Evolutionary conservation across 2,329 filamentous ascomycete genomes (phyloP).

Genomic region (Sporothrix inflata): DNA sequence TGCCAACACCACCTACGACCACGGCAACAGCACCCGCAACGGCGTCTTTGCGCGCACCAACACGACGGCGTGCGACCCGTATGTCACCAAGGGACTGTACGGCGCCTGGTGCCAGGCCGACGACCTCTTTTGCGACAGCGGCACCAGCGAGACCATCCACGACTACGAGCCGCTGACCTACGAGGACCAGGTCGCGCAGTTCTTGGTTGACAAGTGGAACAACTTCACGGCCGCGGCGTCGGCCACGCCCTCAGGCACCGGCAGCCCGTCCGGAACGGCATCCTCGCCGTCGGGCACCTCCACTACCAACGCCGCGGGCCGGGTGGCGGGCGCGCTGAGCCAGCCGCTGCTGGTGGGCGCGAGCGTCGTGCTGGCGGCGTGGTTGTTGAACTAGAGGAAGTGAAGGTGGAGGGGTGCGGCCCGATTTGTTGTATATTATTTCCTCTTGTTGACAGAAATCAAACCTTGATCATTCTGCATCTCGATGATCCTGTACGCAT

Average conservation of each 20-base stretch:
- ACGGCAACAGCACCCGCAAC: conserved; percentile 19
- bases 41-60: conserved; percentile 16
- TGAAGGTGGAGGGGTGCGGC: too few relatives aligned
- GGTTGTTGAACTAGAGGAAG: neutral
- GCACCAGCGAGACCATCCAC: neutral
- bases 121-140: conserved; percentile 22
- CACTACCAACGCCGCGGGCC: neutral
- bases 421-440: neutral
- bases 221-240: neutral
- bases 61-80: conserved; percentile 17
- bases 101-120: conserved; percentile 18
- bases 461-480: too few relatives aligned
- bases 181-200: neutral
- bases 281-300: neutral
- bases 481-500: too few relatives aligned
- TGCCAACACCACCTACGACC: conserved; percentile 10
- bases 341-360: neutral
- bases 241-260: neutral
- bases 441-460: neutral
- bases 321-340: neutral
- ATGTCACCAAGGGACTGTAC: neutral
- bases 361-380: neutral
- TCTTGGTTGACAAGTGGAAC: neutral
- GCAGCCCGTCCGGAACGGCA: neutral
- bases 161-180: neutral